Conservation (phyloP, 2,329 filamentous ascomycete species). For the Neopestalotiopsis sp. region DNA sequence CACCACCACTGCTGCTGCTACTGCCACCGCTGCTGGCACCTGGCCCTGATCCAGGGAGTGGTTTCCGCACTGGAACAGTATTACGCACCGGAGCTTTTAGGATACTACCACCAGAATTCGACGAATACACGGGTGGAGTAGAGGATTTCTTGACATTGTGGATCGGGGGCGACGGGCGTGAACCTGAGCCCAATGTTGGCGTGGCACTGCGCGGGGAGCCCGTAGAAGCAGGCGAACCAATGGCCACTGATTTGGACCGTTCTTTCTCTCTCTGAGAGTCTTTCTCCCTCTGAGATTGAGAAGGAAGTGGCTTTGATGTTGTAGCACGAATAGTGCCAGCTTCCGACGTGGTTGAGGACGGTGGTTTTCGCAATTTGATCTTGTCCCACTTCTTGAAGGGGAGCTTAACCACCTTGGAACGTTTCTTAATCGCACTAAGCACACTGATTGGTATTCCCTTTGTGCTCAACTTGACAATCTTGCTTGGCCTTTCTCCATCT, state of each 20-base stretch:
- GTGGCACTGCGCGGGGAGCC: neutral
- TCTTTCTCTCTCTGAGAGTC: slow-evolving; percentile 21
- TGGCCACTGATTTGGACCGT: slow-evolving; percentile 13
- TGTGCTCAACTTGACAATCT: slow-evolving; percentile 38
- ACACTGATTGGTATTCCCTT: slow-evolving; percentile 26
- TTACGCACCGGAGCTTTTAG: slow-evolving; percentile 21
- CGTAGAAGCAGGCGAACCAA: slow-evolving; percentile 1
- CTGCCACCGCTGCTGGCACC: neutral
- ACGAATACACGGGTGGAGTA: slow-evolving; percentile 18
- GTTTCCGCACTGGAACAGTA: slow-evolving; percentile 6
- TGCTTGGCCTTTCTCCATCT: slow-evolving; percentile 33
- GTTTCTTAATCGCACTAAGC: slow-evolving; percentile 25
- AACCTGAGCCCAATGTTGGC: neutral
- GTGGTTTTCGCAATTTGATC: slow-evolving; percentile 23
- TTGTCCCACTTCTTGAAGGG: slow-evolving; percentile 35
- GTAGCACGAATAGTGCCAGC: slow-evolving; percentile 34
- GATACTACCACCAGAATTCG: slow-evolving; percentile 19
- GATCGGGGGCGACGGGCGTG: slow-evolving; percentile 19
- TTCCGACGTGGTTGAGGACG: slow-evolving; percentile 17
- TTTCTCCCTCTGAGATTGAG: slow-evolving; percentile 21
- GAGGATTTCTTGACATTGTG: slow-evolving; percentile 15
- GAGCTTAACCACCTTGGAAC: slow-evolving; percentile 29
- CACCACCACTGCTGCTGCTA: neutral
- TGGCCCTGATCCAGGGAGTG: slow-evolving; percentile 14
- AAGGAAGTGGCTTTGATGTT: slow-evolving; percentile 28